phyloP scores from a whole-genome alignment of 345 rosid species.

The Arabis hirsuta region DNA sequence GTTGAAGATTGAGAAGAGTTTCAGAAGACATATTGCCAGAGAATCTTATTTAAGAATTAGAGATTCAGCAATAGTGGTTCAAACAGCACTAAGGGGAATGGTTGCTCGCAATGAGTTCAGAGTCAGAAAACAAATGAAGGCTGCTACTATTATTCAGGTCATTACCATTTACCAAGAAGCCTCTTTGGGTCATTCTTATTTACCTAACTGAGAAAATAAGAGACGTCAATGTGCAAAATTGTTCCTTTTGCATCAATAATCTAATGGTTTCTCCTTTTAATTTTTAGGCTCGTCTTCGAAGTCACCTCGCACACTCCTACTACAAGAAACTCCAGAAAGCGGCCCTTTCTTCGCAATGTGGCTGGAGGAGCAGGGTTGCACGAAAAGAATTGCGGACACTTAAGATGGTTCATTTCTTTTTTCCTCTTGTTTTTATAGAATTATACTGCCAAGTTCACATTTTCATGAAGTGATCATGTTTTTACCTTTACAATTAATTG shows the following conservation, averaged over 20 bases:
- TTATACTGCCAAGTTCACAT: background rate
- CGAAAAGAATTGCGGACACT: slow-evolving; percentile 87
- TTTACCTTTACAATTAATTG: slow-evolving; percentile 39
- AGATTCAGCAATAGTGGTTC: slow-evolving; percentile 70
- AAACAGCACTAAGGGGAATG: slow-evolving; percentile 93
- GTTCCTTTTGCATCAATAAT: slow-evolving; percentile 9
- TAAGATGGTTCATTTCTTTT: slow-evolving; percentile 71
- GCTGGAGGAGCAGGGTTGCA: slow-evolving; percentile 97
- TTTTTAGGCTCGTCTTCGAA: slow-evolving; percentile 78
- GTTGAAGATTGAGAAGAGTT: slow-evolving; percentile 85
- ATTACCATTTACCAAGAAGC: slow-evolving; percentile 10
- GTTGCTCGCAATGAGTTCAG: slow-evolving; percentile 93
- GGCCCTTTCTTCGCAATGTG: slow-evolving; percentile 81
- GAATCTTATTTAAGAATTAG: slow-evolving; percentile 58
- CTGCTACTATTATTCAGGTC: slow-evolving; percentile 92
- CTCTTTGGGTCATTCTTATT: slow-evolving; percentile 36
- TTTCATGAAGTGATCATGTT: slow-evolving; percentile 21
- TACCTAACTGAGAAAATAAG: slow-evolving; percentile 21
- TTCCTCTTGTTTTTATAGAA: background rate
- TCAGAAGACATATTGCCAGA: slow-evolving; percentile 67
- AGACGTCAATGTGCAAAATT: slow-evolving; percentile 5
- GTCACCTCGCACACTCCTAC: slow-evolving; percentile 68
- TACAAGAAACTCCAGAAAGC: slow-evolving; percentile 89
- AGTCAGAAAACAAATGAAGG: slow-evolving; percentile 89
- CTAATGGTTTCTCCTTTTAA: slow-evolving; percentile 36